A percentile compares a stretch with the other conserved stretches of the same genome.
These are phyloP conservation scores for Hyaloscypha variabilis DNA, from an alignment of 495 filamentous ascomycete species.

Conservation along the genomic window DNA sequence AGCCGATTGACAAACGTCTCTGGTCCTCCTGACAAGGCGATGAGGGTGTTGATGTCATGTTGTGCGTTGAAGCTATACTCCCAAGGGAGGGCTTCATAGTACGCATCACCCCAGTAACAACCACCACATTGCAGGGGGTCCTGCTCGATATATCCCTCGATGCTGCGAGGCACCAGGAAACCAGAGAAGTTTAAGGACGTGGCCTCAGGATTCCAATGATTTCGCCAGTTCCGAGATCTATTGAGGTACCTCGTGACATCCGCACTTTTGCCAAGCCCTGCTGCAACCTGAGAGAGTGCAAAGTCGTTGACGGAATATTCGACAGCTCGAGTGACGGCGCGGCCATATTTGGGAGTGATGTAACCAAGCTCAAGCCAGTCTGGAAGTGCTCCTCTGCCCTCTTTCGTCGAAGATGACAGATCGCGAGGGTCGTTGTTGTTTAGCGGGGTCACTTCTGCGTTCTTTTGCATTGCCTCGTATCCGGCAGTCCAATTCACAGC, in stretches of 20 bases:
- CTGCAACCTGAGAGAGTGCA: conserved; percentile 59
- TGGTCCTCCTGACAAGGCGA: conserved; percentile 59
- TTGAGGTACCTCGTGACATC: conserved; percentile 64
- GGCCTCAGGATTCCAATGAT: conserved; percentile 66
- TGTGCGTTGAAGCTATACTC: conserved; percentile 71
- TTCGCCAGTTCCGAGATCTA: conserved; percentile 70
- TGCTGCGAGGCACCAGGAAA: conserved; percentile 64
- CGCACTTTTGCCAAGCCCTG: conserved; percentile 51
- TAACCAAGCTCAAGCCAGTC: conserved; percentile 68
- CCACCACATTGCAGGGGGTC: conserved; percentile 64
- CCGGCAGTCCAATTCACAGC: conserved; percentile 71
- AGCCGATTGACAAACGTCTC: conserved; percentile 62
- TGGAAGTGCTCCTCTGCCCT: conserved; percentile 70
- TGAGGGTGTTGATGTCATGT: conserved; percentile 65
- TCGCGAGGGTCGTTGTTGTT: conserved; percentile 64
- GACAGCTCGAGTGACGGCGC: conserved; percentile 66
- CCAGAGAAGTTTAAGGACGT: conserved; percentile 60
- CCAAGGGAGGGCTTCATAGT: conserved; percentile 69
- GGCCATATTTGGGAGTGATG: conserved; percentile 63
- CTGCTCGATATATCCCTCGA: conserved; percentile 58
- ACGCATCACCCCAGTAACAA: conserved; percentile 65
- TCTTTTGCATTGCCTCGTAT: conserved; percentile 68
- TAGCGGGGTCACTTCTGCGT: conserved; percentile 64
- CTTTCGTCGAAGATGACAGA: conserved; percentile 63
- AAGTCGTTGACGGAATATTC: conserved; percentile 77